Percentiles rank a stretch among this genome's conserved stretches.
These are phyloP conservation scores for Vinca minor DNA, from an alignment of 257 asterid genomes.

Conservation along the genomic window DNA sequence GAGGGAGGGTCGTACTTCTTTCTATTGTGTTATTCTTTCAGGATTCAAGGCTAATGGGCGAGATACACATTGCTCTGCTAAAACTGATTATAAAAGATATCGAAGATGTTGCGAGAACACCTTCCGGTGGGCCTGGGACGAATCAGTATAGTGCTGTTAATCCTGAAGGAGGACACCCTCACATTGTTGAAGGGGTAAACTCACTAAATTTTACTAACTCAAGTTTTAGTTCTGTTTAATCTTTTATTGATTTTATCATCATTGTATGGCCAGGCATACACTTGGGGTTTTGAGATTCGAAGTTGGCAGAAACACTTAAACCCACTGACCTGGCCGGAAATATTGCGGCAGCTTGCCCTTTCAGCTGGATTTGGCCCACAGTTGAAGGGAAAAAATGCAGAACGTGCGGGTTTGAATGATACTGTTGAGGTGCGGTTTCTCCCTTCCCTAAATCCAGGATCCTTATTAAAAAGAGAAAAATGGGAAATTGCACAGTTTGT, in stretches of 20 bases:
- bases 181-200: slow-evolving; percentile 90
- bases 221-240: background rate
- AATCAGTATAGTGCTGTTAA: slow-evolving; percentile 90
- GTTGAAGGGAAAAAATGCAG: slow-evolving; percentile 61
- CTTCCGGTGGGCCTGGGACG: slow-evolving; percentile 98
- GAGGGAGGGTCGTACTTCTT: background rate
- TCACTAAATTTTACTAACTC: slow-evolving; percentile 2
- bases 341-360: slow-evolving; percentile 82
- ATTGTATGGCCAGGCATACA: slow-evolving; percentile 59
- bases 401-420: slow-evolving; percentile 42
- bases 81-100: slow-evolving; percentile 84
- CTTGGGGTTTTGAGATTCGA: slow-evolving; percentile 94
- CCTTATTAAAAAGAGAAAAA: too few species aligned
- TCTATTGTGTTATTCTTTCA: slow-evolving; percentile 25
- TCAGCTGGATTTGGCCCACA: slow-evolving; percentile 96
- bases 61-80: slow-evolving; percentile 68
- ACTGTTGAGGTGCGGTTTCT: slow-evolving; percentile 52
- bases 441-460: background rate
- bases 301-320: slow-evolving; percentile 87
- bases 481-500: background rate
- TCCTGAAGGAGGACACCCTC: slow-evolving; percentile 99
- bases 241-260: slow-evolving; percentile 16
- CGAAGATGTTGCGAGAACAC: slow-evolving; percentile 91
- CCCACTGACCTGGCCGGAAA: slow-evolving; percentile 93
- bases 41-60: slow-evolving; percentile 93